phyloP scores from a whole-genome alignment of 305 asterid genomes.

The Fraxinus baroniana region DNA sequence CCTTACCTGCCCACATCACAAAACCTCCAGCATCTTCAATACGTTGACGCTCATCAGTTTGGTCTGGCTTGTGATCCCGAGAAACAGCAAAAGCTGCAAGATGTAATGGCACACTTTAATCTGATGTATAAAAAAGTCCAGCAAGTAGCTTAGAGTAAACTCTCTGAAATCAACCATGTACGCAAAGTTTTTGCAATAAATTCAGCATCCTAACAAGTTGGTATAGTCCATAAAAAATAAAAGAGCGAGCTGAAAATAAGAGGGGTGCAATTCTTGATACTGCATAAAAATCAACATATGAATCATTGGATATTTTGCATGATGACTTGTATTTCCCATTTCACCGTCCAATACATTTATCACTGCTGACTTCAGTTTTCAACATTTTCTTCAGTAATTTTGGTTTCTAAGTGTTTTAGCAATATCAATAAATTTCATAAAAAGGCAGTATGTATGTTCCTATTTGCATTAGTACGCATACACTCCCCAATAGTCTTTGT shows the following conservation, averaged over 20 bases:
- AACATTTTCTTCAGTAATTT: not conserved
- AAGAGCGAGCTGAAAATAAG: not conserved
- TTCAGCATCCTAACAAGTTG: not conserved
- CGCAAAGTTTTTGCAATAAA: not conserved
- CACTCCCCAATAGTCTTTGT: not conserved
- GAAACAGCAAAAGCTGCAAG: slow-evolving; percentile 73
- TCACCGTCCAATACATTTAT: not conserved
- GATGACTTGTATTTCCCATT: not conserved
- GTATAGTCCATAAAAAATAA: not conserved
- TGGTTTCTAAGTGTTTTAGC: not conserved
- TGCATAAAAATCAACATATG: not conserved
- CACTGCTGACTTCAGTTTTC: not conserved
- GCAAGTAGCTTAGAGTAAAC: not conserved
- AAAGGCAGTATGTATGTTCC: not conserved
- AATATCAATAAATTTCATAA: not conserved
- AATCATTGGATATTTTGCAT: not conserved
- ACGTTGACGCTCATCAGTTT: slow-evolving; percentile 73
- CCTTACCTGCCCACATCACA: slow-evolving; percentile 87
- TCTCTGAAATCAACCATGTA: not conserved
- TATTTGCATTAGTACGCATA: not conserved
- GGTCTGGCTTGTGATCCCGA: slow-evolving; percentile 89
- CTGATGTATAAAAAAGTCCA: not conserved
- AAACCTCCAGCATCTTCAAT: slow-evolving; percentile 91
- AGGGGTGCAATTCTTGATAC: not conserved
- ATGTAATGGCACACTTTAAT: not conserved